Evolutionary conservation across 371 early-diverging fungal genomes (phyloP).

Genomic region (Mortierella sp.): DNA sequence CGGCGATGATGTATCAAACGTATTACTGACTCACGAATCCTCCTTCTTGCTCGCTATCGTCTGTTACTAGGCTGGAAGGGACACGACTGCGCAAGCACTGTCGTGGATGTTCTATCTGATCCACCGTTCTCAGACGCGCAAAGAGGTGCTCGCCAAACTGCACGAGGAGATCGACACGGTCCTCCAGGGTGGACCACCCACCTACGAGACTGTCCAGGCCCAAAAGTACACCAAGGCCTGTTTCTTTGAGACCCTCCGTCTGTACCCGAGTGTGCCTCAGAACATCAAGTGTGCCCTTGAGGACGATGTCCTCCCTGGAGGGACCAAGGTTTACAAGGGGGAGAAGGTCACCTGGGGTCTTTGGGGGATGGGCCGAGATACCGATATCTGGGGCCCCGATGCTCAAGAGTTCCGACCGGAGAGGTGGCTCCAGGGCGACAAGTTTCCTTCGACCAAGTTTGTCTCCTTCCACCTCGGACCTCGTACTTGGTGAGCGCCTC

Average conservation of each 20-base stretch:
- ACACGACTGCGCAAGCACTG: constrained; percentile 79
- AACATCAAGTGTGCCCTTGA: constrained; percentile 75
- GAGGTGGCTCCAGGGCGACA: constrained; percentile 66
- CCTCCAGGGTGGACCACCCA: constrained; percentile 58
- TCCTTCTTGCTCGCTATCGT: not conserved
- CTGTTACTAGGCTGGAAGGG: constrained; percentile 59
- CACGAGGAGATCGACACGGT: constrained; percentile 65
- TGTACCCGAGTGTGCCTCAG: constrained; percentile 80
- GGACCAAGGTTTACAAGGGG: constrained; percentile 69
- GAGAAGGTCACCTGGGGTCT: constrained; percentile 67
- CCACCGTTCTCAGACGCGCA: constrained; percentile 57
- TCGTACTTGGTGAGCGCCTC: constrained; percentile 16
- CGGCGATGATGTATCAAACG: not conserved
- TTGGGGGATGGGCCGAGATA: constrained; percentile 66
- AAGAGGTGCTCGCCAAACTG: constrained; percentile 63
- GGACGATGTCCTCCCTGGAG: constrained; percentile 80
- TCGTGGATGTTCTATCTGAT: constrained; percentile 78
- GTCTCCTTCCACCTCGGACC: constrained; percentile 23
- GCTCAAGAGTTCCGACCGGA: constrained; percentile 69
- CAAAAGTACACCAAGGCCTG: constrained; percentile 72
- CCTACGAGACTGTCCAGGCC: constrained; percentile 62
- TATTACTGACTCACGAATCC: constrained; percentile 5
- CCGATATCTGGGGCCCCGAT: constrained; percentile 72
- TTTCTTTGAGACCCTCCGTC: constrained; percentile 78
- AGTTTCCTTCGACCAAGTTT: constrained; percentile 32